phyloP scores from a whole-genome alignment of 805 yeast species.

The Zygosaccharomyces rouxii region DNA sequence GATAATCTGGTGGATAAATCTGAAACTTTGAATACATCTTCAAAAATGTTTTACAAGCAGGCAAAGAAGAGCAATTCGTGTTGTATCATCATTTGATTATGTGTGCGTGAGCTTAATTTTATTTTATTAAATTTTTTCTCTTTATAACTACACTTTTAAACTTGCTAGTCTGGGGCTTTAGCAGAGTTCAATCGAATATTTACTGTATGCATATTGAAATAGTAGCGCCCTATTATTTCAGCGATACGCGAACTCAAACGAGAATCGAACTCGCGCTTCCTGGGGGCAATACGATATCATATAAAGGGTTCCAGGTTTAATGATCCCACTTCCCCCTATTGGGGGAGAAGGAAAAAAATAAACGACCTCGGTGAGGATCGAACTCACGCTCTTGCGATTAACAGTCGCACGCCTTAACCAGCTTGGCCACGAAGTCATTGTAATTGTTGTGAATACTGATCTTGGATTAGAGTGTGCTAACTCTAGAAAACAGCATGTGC shows the following conservation, averaged over 20 bases:
- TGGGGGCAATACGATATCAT: no score
- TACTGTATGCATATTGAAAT: no score
- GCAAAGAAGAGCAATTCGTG: constrained; percentile 94
- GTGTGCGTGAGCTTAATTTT: no score
- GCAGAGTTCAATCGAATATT: background rate
- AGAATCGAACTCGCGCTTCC: no score
- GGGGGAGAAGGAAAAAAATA: no score
- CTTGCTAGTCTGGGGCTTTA: background rate
- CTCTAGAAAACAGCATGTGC: no score
- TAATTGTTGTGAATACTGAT: no score
- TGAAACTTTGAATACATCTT: constrained; percentile 81
- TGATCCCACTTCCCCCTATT: no score
- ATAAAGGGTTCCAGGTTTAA: no score
- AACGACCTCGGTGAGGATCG: constrained; percentile 50
- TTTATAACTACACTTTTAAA: background rate
- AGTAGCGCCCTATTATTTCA: no score
- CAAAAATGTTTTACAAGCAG: constrained; percentile 93
- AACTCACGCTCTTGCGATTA: constrained; percentile 57
- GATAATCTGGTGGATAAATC: constrained; percentile 93
- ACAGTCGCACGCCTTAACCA: constrained; percentile 56
- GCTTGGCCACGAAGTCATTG: constrained; percentile 47
- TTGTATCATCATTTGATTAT: constrained; percentile 61
- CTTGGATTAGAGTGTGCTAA: no score
- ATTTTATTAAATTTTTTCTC: background rate
- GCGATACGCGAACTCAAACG: no score